Conservation (phyloP, 768 basidiomycete genomes). For the Mycena vulgaris region DNA sequence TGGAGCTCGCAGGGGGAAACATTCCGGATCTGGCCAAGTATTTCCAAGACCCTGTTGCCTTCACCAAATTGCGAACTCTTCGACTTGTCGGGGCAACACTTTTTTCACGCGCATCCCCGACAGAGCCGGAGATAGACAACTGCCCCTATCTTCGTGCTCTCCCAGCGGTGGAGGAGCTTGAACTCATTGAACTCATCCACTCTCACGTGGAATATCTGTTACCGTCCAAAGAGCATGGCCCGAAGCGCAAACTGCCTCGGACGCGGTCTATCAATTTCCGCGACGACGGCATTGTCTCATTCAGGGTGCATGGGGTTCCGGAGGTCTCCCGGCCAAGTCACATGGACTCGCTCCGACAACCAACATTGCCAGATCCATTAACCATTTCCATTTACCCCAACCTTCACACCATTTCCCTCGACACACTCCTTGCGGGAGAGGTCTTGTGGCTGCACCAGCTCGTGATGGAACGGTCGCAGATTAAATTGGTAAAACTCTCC, state of each 20-base stretch:
- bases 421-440: conserved; percentile 27
- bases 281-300: too few species aligned
- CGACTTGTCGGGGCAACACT: conserved; percentile 24
- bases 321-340: too few species aligned
- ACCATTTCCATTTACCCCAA: conserved; percentile 30
- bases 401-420: conserved; percentile 33
- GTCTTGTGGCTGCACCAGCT: conserved; percentile 27
- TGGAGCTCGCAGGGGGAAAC: conserved; percentile 28
- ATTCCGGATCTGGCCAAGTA: conserved; percentile 30
- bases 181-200: conserved; percentile 35
- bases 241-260: conserved; percentile 1
- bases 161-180: conserved; percentile 26
- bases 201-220: conserved; percentile 29
- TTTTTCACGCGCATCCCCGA: not conserved
- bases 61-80: conserved; percentile 32
- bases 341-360: too few species aligned
- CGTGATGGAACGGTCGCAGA: conserved; percentile 26
- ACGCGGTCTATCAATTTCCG: conserved; percentile 30
- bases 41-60: conserved; percentile 23
- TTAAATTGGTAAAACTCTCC: conserved; percentile 30
- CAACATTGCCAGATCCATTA: not conserved
- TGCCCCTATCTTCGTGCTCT: conserved; percentile 27
- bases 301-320: too few species aligned
- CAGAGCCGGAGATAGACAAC: conserved; percentile 16
- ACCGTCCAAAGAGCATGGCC: not conserved